Percentiles rank a stretch among this genome's conserved stretches.
Conservation (phyloP, 192 early-diverging fungal species). For the Pilobolus umbonatus region DNA sequence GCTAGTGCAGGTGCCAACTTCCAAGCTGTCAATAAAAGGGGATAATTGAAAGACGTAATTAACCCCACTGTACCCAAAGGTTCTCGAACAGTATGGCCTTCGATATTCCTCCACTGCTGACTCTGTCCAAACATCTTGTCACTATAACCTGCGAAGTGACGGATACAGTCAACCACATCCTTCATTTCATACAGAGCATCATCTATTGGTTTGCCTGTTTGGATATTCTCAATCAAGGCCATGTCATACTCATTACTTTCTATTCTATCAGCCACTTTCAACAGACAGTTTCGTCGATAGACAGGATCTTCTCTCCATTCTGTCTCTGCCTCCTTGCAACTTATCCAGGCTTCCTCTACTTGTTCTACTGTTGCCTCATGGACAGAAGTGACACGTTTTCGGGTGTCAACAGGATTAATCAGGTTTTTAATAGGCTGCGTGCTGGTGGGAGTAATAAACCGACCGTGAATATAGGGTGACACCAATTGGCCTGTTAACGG, state of each 20-base stretch:
- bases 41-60: slow-evolving; percentile 72
- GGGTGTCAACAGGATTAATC: not conserved
- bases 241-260: slow-evolving; percentile 36
- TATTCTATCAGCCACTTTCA: slow-evolving; percentile 36
- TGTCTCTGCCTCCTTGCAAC: not conserved
- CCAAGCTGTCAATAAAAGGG: slow-evolving; percentile 56
- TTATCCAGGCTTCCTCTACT: slow-evolving; percentile 5
- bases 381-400: not conserved
- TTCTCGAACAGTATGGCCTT: slow-evolving; percentile 44
- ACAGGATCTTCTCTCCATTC: slow-evolving; percentile 5
- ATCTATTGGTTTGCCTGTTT: slow-evolving; percentile 48
- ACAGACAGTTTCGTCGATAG: slow-evolving; percentile 41
- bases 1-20: slow-evolving; percentile 77
- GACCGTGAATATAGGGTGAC: slow-evolving; percentile 8
- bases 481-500: slow-evolving; percentile 1
- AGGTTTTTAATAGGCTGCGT: not conserved
- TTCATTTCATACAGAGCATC: slow-evolving; percentile 46
- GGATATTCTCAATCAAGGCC: slow-evolving; percentile 42
- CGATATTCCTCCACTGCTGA: slow-evolving; percentile 30
- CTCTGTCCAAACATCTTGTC: slow-evolving; percentile 49
- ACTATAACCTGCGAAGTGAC: slow-evolving; percentile 69
- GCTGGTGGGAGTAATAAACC: not conserved
- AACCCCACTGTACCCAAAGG: slow-evolving; percentile 67
- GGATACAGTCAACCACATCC: slow-evolving; percentile 56
- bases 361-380: slow-evolving; percentile 11